Conservation (phyloP, 2,329 filamentous ascomycete species). For the Aspergillus sp. region DNA sequence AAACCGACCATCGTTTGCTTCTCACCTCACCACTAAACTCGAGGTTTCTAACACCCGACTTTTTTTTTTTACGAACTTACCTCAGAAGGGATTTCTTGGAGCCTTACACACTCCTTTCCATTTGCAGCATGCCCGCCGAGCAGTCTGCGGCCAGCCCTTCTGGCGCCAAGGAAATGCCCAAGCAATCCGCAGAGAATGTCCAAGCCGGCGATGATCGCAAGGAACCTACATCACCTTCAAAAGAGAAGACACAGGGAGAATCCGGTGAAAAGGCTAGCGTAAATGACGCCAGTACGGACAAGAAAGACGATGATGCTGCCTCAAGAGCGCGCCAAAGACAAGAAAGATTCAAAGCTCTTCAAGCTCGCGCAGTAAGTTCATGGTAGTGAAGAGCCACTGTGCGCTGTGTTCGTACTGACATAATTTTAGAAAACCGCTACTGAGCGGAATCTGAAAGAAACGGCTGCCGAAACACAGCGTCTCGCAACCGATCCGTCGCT, state of each 20-base stretch:
- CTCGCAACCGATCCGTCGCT: conserved; percentile 75
- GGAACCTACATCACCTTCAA: conserved; percentile 17
- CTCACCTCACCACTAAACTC: no score
- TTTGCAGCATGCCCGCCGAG: conserved; percentile 17
- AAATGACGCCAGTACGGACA: conserved; percentile 6
- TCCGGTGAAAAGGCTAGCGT: not conserved
- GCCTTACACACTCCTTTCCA: not conserved
- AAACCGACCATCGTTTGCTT: not conserved
- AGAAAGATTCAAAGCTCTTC: conserved; percentile 83
- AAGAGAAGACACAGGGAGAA: not conserved
- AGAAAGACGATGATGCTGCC: conserved; percentile 28
- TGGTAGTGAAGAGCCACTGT: not conserved
- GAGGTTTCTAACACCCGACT: not conserved
- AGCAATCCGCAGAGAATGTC: conserved; percentile 11
- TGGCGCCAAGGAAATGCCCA: conserved; percentile 12
- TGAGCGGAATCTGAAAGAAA: conserved; percentile 73
- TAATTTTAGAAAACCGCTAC: conserved; percentile 42
- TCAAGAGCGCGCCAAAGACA: conserved; percentile 60
- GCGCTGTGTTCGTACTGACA: conserved; percentile 22
- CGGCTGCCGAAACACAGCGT: conserved; percentile 78
- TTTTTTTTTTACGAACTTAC: not conserved
- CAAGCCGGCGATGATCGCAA: conserved; percentile 12
- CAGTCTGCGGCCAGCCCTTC: conserved; percentile 15
- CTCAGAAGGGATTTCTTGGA: no score
- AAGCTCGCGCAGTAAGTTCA: conserved; percentile 67